Base-by-base conservation (phyloP, 306 rosid genomes). In the Pterocarpus santalinus region DNA sequence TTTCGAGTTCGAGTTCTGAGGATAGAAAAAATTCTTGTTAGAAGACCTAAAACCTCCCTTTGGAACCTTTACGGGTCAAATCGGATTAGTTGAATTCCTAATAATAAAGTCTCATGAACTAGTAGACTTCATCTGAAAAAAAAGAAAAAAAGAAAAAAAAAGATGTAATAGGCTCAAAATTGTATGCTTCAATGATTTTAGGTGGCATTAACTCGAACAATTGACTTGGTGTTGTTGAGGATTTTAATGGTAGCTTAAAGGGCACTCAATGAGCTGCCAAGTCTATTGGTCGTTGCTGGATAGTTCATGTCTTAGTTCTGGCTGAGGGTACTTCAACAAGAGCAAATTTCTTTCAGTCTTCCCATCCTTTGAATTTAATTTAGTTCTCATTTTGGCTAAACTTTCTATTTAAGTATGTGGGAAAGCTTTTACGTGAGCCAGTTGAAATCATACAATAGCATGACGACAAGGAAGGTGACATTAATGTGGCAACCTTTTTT, bases 331-430 rank as follows among this genome's bases (percentile, higher is more conserved):
- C 38, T 58, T 58, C 14, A 58, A 43, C 69, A 43, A 60, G 15
- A 60, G 35, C 22, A 38, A 73, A 13, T 73, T 38, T 36, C 4
- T 73, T 53, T n/a, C 69, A 43, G 69, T 64, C 61, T 32, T 32
- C 74, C 34, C 63, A 66, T 16, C 56, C 76, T 46, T 75, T 68
- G 44, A 73, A 65, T 67, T 72, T 39, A 75, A 81, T 60, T 75
- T 5, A 57, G 81, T 75, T 46, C 60, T 81, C 65, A 75, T 69
- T 76, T 76, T 39, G 9, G 73, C 16, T 28, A 51, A 68, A 61
- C 13, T 68, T 68, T 7, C 44, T 56, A 66, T 35, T n/a, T 49
- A 75, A 68, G 77, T 55, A 52, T 39, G 41, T 33, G 2, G 3
- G 43, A 77, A 77, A 47, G 77, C 58, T 64, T 60, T 65, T 51